Percentiles rank a stretch among this genome's conserved stretches.
Evolutionary conservation across 169 alveolate genomes (phyloP).

Genomic region (Babesia ovis): DNA sequence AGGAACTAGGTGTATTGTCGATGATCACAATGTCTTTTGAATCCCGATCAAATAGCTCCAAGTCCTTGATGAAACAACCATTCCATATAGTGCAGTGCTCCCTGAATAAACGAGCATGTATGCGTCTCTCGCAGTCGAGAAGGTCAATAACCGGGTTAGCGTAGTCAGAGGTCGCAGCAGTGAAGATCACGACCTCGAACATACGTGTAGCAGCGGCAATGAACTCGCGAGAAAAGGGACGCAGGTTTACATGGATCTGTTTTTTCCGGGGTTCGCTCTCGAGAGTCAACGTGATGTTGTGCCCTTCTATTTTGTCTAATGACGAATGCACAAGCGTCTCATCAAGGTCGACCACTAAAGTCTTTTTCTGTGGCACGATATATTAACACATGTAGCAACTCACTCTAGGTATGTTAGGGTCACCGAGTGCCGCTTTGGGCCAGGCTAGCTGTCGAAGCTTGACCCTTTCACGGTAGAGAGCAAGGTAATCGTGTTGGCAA

Average conservation of each 20-base stretch:
- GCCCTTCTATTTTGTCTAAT: slow-evolving; percentile 21
- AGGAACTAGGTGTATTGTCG: slow-evolving; percentile 72
- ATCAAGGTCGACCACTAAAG: slow-evolving; percentile 75
- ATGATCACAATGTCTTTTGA: slow-evolving; percentile 66
- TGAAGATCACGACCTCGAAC: slow-evolving; percentile 72
- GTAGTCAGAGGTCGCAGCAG: slow-evolving; percentile 67
- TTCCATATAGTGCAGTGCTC: slow-evolving; percentile 64
- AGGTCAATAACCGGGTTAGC: slow-evolving; percentile 75
- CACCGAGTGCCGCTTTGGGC: neutral
- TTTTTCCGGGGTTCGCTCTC: slow-evolving; percentile 66
- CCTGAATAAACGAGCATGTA: slow-evolving; percentile 62
- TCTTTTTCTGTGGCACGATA: slow-evolving; percentile 44
- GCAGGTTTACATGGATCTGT: slow-evolving; percentile 52
- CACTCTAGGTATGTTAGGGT: slow-evolving; percentile 10
- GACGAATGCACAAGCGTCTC: slow-evolving; percentile 72
- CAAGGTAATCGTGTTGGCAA: neutral
- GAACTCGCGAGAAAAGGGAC: slow-evolving; percentile 74
- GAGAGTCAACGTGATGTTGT: slow-evolving; percentile 61
- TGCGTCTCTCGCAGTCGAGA: slow-evolving; percentile 66
- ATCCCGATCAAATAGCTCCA: slow-evolving; percentile 59
- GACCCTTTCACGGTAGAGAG: neutral
- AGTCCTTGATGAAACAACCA: slow-evolving; percentile 69
- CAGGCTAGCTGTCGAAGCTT: neutral
- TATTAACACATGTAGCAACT: neutral
- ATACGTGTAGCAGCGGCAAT: slow-evolving; percentile 48